Percentiles rank a stretch among this genome's conserved stretches.
These are phyloP conservation scores for Coemansia sp. DNA, from an alignment of 192 early-diverging fungal species.

Conservation along the genomic window DNA sequence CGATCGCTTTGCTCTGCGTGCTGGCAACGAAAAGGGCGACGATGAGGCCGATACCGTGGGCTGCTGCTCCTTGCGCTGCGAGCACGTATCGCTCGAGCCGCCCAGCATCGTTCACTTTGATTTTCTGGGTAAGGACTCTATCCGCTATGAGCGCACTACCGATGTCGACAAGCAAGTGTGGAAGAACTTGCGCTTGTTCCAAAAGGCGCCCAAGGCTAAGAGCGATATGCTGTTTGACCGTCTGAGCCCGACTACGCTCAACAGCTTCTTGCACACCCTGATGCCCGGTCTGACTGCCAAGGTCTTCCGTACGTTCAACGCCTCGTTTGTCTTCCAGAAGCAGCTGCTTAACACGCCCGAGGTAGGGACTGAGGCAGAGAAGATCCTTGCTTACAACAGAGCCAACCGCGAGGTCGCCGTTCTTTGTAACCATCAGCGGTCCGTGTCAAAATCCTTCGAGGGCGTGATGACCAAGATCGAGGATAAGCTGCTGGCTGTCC, in stretches of 20 bases:
- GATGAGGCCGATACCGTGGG: constrained; percentile 99
- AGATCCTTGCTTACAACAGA: constrained; percentile 89
- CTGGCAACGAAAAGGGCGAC: constrained; percentile 96
- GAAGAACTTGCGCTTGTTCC: constrained; percentile 92
- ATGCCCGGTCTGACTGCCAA: constrained; percentile 96
- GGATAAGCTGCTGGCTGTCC: constrained; percentile 84
- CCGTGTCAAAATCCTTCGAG: constrained; percentile 79
- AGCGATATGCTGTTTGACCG: constrained; percentile 92
- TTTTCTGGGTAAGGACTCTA: constrained; percentile 98
- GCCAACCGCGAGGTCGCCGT: constrained; percentile 96
- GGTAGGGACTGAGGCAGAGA: constrained; percentile 74
- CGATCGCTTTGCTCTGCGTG: constrained; percentile 90
- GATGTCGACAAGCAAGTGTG: constrained; percentile 87
- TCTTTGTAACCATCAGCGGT: constrained; percentile 96
- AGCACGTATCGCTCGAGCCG: constrained; percentile 83
- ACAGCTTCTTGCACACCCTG: constrained; percentile 83
- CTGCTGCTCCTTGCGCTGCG: constrained; percentile 93
- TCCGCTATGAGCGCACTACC: constrained; percentile 86
- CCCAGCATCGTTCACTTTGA: constrained; percentile 90
- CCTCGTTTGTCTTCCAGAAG: constrained; percentile 90
- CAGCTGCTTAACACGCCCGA: constrained; percentile 73
- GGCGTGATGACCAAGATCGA: constrained; percentile 76
- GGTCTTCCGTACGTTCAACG: constrained; percentile 99
- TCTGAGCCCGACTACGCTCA: constrained; percentile 77
- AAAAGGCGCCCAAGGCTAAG: constrained; percentile 71